Percentiles rank a stretch among this genome's conserved stretches.
Evolutionary conservation across 2,329 filamentous ascomycete species (phyloP).

Genomic region (Aureobasidium sp.): DNA sequence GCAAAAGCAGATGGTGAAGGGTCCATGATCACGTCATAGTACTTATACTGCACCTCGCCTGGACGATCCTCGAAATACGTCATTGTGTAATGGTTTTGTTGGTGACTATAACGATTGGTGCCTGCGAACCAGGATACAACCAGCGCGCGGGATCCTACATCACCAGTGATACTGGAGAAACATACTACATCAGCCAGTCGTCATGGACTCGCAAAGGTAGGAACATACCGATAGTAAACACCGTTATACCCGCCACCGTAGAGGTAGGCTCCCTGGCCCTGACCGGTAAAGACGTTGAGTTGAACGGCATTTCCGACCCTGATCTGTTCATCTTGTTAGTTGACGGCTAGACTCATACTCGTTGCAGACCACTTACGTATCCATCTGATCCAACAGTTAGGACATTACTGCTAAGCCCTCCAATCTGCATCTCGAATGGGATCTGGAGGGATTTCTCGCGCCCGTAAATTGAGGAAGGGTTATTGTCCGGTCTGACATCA

Average conservation of each 20-base stretch:
- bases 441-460: not conserved
- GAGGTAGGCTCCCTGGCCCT: not conserved
- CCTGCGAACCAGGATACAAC: not conserved
- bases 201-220: no score
- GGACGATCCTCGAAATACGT: slow-evolving; percentile 12
- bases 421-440: not conserved
- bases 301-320: not conserved
- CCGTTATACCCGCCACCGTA: not conserved
- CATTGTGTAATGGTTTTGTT: not conserved
- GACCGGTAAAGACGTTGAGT: not conserved
- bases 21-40: slow-evolving; percentile 7
- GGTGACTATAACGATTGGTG: not conserved
- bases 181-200: no score
- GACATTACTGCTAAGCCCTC: not conserved
- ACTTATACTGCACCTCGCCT: slow-evolving; percentile 11
- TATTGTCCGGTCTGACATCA: no score
- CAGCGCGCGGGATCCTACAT: not conserved
- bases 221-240: not conserved
- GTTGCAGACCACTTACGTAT: not conserved
- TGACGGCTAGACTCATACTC: no score
- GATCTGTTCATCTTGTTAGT: not conserved
- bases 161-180: not conserved
- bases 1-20: not conserved
- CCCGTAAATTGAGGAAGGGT: no score
- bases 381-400: not conserved